Percentiles rank a stretch among this genome's conserved stretches.
Conservation (phyloP, 2,329 filamentous ascomycete genomes). For the Colletotrichum sublineola region DNA sequence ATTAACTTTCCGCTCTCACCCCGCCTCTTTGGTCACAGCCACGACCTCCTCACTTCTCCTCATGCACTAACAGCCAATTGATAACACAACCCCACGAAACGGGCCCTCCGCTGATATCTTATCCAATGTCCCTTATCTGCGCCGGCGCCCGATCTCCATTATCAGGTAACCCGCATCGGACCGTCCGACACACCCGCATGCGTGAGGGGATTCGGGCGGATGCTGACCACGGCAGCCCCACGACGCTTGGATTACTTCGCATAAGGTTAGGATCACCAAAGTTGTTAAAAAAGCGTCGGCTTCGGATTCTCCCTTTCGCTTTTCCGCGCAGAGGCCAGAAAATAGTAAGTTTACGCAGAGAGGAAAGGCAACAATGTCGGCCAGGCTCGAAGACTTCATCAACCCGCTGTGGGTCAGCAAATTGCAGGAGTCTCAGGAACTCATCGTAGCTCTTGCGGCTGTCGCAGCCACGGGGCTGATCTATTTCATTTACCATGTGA, state of each 20-base stretch:
- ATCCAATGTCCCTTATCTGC: not conserved
- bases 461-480: not conserved
- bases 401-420: conserved; percentile 1
- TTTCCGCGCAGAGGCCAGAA: not conserved
- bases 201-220: not conserved
- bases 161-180: not conserved
- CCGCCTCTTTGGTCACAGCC: not conserved
- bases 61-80: not conserved
- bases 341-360: not conserved
- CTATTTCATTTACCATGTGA: not conserved
- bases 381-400: not conserved
- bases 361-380: not conserved
- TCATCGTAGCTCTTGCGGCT: not conserved
- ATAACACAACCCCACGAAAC: not conserved
- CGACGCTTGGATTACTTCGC: not conserved
- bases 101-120: not conserved
- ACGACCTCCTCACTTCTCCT: not conserved
- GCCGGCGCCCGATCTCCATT: not conserved
- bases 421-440: not conserved
- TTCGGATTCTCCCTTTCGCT: not conserved
- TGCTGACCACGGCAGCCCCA: not conserved
- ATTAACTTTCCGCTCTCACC: too few species aligned
- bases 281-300: not conserved
- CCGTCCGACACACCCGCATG: not conserved
- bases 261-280: not conserved